Percentiles rank a stretch among this genome's conserved stretches.
Evolutionary conservation across 306 rosid genomes (phyloP).

Genomic region (Alnus rubra): DNA sequence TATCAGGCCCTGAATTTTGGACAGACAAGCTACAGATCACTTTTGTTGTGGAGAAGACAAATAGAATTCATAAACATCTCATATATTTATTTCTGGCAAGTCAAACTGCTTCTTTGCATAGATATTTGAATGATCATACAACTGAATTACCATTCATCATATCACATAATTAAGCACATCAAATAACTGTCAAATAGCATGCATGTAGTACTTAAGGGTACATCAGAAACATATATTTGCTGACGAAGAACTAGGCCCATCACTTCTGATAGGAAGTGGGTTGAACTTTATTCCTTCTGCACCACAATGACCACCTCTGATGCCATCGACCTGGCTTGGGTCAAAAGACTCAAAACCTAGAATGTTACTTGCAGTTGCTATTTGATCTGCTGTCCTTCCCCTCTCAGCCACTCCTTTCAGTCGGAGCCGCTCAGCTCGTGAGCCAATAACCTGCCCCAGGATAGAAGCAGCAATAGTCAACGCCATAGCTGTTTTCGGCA

Average conservation of each 20-base stretch:
- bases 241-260: constrained; percentile 40
- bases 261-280: constrained; percentile 42
- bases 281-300: constrained; percentile 44
- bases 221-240: constrained; percentile 47
- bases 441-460: constrained; percentile 81
- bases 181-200: neutral
- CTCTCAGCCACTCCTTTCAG: constrained; percentile 59
- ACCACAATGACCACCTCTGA: constrained; percentile 42
- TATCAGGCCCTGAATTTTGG: too few species aligned
- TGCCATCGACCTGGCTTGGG: constrained; percentile 31
- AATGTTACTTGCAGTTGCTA: constrained; percentile 29
- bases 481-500: constrained; percentile 89
- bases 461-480: constrained; percentile 78
- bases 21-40: too few species aligned
- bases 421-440: constrained; percentile 71
- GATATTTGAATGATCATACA: neutral
- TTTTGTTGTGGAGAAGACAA: neutral
- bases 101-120: neutral
- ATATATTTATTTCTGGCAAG: neutral
- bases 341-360: constrained; percentile 5
- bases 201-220: constrained; percentile 13
- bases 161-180: neutral
- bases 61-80: neutral
- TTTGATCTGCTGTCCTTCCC: constrained; percentile 24
- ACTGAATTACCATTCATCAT: neutral